Evolutionary conservation across 352 stramenopile genomes (phyloP), one percentile per base, ranked within the genome.

Genomic region (Phytophthora pluvialis): DNA sequence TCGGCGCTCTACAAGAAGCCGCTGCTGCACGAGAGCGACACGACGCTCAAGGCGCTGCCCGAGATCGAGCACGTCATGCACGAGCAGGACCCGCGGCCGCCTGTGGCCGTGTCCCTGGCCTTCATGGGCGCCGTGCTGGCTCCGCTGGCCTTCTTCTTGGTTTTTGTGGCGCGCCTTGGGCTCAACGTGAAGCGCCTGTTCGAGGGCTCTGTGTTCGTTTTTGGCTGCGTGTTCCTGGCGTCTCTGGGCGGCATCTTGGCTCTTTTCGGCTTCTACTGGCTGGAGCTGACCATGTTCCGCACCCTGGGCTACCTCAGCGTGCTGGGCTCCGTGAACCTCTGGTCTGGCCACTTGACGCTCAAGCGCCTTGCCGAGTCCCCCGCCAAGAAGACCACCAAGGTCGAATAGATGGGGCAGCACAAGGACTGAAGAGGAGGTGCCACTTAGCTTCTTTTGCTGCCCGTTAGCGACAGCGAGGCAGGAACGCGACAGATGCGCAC

Each of bases 1-100:
- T 93, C 84, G n/a, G 86, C 88, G 36, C 76, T 97, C 13, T 97
- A 97, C 73, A 80, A 88, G 33, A 95, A 94, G 68, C 72, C 83
- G 38, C 75, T 97, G 49, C 75, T 95, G 25, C 67, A 97, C 59
- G 87, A 96, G 49, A 96, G 87, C 21, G 90, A 97, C 67, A 93
- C 88, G 55, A 93, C 90, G 49, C 77, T 97, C 4, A 80, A 81
- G 63, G 83, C 88, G 25, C 75, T 97, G 50, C 89, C 88, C 0
- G 88, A 96, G 66, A 97, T 96, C 60, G 68, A 82, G 63, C 90
- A 97, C 77, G 74, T 94, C 33, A 96, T 96, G 88, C 86, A 88
- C 42, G 48, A 77, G 31, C 73, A 94, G 44, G 87, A 95, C 61
- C 53, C 75, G 48, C 82, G 88, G 25, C 87, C 88, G 28, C 81